Evolutionary conservation across 345 rosid genomes (phyloP).

Genomic region (Eucalyptus viminalis): DNA sequence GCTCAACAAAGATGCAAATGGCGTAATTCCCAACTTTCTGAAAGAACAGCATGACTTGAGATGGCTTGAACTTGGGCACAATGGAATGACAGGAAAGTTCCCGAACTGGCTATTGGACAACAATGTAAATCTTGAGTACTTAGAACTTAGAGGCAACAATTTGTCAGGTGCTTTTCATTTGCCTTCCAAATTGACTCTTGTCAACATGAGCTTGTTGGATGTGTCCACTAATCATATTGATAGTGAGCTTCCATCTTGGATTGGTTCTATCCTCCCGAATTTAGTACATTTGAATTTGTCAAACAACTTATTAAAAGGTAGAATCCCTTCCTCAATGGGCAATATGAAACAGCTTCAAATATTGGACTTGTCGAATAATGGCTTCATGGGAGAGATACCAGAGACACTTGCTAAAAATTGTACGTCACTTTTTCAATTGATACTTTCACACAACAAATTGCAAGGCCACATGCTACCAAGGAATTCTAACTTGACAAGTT

Average conservation of each 20-base stretch:
- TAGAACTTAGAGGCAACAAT: not conserved
- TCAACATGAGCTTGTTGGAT: fast-evolving
- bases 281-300: not conserved
- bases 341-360: not conserved
- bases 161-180: not conserved
- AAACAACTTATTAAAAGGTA: not conserved
- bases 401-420: not conserved
- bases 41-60: not conserved
- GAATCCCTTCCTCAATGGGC: constrained; percentile 2
- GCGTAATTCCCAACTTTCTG: not conserved
- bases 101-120: not conserved
- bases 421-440: not conserved
- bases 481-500: not conserved
- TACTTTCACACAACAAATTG: not conserved
- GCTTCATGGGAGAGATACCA: not conserved
- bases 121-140: no score
- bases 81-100: not conserved
- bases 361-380: constrained; percentile 8
- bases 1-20: not conserved
- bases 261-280: not conserved
- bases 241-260: fast-evolving
- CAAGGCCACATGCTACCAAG: not conserved
- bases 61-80: not conserved
- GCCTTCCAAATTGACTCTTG: not conserved
- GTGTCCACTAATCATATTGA: not conserved